A percentile compares a stretch with the other conserved stretches of the same genome.
These are phyloP conservation scores for Neofusicoccum sp. DNA, from an alignment of 2,329 filamentous ascomycete genomes.

Conservation along the genomic window DNA sequence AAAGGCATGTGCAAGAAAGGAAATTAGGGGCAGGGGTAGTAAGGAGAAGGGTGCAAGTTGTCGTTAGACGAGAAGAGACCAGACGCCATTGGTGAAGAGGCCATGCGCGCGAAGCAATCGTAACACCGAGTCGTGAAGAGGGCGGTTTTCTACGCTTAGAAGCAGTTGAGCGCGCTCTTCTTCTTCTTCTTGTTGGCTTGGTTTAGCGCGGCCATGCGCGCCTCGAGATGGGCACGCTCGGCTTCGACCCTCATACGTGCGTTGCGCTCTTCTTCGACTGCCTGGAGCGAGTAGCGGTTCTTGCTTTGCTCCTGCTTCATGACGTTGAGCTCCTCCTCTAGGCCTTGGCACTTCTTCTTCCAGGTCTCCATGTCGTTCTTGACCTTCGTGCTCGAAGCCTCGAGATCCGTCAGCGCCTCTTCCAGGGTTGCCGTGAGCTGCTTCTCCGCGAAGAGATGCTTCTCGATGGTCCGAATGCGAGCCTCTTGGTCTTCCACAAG, in stretches of 20 bases:
- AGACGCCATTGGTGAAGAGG: conserved; percentile 1
- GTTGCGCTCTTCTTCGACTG: conserved; percentile 94
- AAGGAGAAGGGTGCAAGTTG: background rate
- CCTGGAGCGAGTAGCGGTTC: conserved; percentile 71
- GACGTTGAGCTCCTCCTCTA: conserved; percentile 72
- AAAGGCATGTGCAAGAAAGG: conserved; percentile 20
- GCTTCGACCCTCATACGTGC: conserved; percentile 89
- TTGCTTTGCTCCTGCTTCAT: conserved; percentile 62
- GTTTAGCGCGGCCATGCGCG: conserved; percentile 76
- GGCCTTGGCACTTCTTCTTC: conserved; percentile 79
- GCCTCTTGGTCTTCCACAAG: conserved; percentile 93
- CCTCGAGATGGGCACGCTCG: conserved; percentile 85
- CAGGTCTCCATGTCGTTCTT: conserved; percentile 88
- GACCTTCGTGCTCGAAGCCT: conserved; percentile 87
- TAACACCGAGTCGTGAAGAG: conserved; percentile 3
- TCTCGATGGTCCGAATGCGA: conserved; percentile 93
- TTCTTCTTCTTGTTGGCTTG: conserved; percentile 92
- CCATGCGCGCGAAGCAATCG: background rate
- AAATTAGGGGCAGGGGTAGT: conserved; percentile 1
- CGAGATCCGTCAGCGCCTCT: conserved; percentile 91
- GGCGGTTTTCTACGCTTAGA: conserved; percentile 60
- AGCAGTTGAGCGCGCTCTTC: conserved; percentile 95
- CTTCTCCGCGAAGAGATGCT: conserved; percentile 93
- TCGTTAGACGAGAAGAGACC: conserved; percentile 1
- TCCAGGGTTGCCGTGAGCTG: conserved; percentile 94